Evolutionary conservation across 1,284 basidiomycete genomes (phyloP), one percentile per base, ranked within the genome.

Genomic region (Tremellales sp.): DNA sequence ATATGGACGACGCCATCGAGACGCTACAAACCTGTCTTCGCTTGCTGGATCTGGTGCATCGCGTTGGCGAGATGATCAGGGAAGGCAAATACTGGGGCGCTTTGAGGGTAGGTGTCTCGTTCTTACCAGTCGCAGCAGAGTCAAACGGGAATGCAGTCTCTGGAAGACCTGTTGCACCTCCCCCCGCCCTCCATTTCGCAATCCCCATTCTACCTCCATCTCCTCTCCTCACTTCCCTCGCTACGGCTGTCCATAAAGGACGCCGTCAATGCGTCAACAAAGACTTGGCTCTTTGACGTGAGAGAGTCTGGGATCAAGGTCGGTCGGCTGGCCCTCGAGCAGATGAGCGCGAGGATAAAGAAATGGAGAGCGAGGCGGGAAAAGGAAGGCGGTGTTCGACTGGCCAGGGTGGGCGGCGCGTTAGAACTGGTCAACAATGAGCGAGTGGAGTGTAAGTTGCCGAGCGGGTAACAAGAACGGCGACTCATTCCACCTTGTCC

Each of bases 11-110:
- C 63, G 90, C 90, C 14, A 94, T 98, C 54, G 92, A 97, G 63
- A 87, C 87, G 4, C 74, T 98, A 5, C 92, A 98, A 71, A 85
- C 87, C 14, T 97, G 89, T 65, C 74, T 98, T 40, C 81, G 90
- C 39, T 84, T 98, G 5, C 75, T 99, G 45, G 95, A 98, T 65
- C 84, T 97, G 50, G 86, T 97, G n/a, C 84, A 92, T 67, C 82
- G 91, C 28, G 89, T 98, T 24, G 86, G 88, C 19, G 83, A 89
- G 63, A 88, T 98, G 83, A 87, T 98, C 58, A 80, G 81, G 57
- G 84, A 91, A 57, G 86, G 87, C 45, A 92, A 87, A 75, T 98
- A 93, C 75, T 98, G 91, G 85, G 91, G 91, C 59, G 95, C 94
- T 38, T 72, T 99, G 62, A 78, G 93, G 74, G 91, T 94, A 69